Evolutionary conservation across 164 flowering plant genomes (phyloP), one percentile per base, ranked within the genome.

Genomic region (Berberis vulgaris): DNA sequence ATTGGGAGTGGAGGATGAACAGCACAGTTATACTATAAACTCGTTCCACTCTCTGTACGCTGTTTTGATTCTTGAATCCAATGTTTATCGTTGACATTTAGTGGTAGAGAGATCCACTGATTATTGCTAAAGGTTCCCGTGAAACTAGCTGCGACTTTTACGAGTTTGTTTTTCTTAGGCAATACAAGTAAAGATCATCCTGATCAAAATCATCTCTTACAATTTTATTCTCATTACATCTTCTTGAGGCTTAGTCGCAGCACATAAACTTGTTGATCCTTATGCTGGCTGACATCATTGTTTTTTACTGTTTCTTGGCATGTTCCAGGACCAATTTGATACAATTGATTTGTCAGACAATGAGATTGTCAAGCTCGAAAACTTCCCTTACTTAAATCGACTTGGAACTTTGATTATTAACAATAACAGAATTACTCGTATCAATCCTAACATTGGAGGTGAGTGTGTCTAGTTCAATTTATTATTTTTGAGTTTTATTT

Each of bases 301-400:
- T 9, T 59, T 60, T 61, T n/a, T 45, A 64, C 69, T 64, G 26
- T 63, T 71, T 40, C 11, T 50, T 53, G 47, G 40, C 41, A 57
- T 40, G 62, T 65, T n/a, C 60, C 86, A 91, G 98, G 98, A 93
- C 64, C 98, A 93, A 81, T 93, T 93, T 68, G 98, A 93, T 68
- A 83, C 96, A 40, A 80, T 93, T 73, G 98, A 93, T 79, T 80
- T 89, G 76, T 86, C 97, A 11, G 96, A 93, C 73, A 93, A 93
- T 79, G 98, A 93, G 82, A 89, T 93, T 70, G 98, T 93, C 57
- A 93, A 89, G 84, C 91, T 93, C 45, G 98, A 93, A 67, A 93
- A 93, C 72, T 82, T 93, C 60, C 97, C 98, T 1, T 73, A 76
- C 72, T 83, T 93, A 54, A 82, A 69, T 68, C 85, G 98, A 6